Conservation (phyloP, 2,329 filamentous ascomycete species). For the Dryadomyces sulphureus region DNA sequence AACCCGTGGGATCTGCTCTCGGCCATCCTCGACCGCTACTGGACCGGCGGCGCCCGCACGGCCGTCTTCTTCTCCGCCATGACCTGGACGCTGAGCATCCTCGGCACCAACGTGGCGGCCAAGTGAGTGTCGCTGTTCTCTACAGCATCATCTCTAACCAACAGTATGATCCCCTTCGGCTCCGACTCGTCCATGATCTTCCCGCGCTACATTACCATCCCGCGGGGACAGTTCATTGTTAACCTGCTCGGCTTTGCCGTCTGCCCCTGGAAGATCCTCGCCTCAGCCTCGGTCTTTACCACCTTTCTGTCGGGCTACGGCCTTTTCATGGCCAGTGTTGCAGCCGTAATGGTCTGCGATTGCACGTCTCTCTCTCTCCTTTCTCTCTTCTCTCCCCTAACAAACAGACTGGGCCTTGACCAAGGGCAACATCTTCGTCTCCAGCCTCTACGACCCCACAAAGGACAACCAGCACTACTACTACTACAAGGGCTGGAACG, state of each 20-base stretch:
- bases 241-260: constrained; percentile 11
- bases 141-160: background rate
- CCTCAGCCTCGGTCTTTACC: constrained; percentile 11
- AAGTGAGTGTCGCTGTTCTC: constrained; percentile 9
- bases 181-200: constrained; percentile 20
- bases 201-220: constrained; percentile 22
- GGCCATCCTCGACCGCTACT: constrained; percentile 13
- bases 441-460: constrained; percentile 17
- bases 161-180: constrained; percentile 21
- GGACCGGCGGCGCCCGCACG: constrained; percentile 6
- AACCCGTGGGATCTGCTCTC: constrained; percentile 13
- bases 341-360: constrained; percentile 11
- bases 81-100: constrained; percentile 10
- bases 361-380: constrained; percentile 3
- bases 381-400: background rate
- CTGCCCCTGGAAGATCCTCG: constrained; percentile 14
- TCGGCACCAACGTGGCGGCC: constrained; percentile 14
- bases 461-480: constrained; percentile 18
- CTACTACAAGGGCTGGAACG: constrained; percentile 19
- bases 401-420: constrained; percentile 19
- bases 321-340: constrained; percentile 12
- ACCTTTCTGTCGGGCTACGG: constrained; percentile 12
- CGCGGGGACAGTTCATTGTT: constrained; percentile 16
- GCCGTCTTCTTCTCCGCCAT: constrained; percentile 12
- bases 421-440: constrained; percentile 19